A percentile compares a stretch with the other conserved stretches of the same genome.
These are phyloP conservation scores for Sparassis latifolia DNA, from an alignment of 1,284 basidiomycete species.

Conservation along the genomic window DNA sequence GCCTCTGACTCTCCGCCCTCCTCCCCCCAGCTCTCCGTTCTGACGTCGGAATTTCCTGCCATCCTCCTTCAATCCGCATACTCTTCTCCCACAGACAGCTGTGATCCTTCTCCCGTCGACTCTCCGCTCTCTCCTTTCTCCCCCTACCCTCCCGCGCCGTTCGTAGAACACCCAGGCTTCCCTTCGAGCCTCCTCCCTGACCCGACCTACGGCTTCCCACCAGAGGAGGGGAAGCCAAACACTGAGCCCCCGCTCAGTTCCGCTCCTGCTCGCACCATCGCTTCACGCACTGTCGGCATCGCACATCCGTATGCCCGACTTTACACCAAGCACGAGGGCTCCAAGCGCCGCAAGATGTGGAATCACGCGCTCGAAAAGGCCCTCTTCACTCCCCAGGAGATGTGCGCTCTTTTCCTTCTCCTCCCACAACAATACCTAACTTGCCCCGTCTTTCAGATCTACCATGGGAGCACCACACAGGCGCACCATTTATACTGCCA, in stretches of 20 bases:
- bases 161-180: background rate
- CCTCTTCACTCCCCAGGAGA: constrained; percentile 58
- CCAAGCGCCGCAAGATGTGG: constrained; percentile 67
- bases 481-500: constrained; percentile 28
- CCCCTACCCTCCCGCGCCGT: background rate
- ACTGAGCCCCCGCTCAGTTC: constrained; percentile 3
- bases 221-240: background rate
- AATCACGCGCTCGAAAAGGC: constrained; percentile 67
- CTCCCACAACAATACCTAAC: background rate
- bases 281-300: constrained; percentile 29
- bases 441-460: constrained; percentile 33
- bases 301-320: constrained; percentile 61
- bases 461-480: constrained; percentile 55
- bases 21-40: background rate
- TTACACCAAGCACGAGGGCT: constrained; percentile 52
- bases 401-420: constrained; percentile 34
- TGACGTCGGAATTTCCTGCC: background rate
- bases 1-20: background rate
- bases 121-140: background rate
- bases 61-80: constrained; percentile 1
- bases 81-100: constrained; percentile 1
- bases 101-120: background rate
- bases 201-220: constrained; percentile 3
- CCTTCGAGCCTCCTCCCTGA: background rate
- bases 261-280: constrained; percentile 3